phyloP scores from a whole-genome alignment of 2,329 filamentous ascomycete species.

The Drechslera avenae region DNA sequence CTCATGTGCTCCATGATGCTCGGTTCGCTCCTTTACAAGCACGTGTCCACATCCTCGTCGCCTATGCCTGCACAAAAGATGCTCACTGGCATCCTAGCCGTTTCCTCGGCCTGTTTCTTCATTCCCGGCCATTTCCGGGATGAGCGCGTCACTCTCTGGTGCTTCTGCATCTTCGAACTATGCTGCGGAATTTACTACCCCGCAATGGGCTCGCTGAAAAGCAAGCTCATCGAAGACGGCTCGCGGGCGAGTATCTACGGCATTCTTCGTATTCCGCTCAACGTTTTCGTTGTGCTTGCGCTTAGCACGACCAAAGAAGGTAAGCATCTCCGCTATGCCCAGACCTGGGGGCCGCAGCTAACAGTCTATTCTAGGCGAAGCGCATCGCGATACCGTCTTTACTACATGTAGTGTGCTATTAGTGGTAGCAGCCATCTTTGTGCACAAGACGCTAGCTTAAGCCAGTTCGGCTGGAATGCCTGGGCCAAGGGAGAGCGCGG shows the following conservation, averaged over 20 bases:
- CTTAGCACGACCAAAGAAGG: constrained; percentile 42
- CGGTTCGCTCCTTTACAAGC: constrained; percentile 61
- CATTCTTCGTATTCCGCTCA: constrained; percentile 63
- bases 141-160: constrained; percentile 59
- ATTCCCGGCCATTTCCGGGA: constrained; percentile 49
- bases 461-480: neutral
- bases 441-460: constrained; percentile 33
- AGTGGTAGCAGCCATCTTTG: constrained; percentile 33
- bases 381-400: constrained; percentile 39
- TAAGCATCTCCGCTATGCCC: constrained; percentile 9
- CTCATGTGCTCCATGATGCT: constrained; percentile 66
- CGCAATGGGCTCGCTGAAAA: constrained; percentile 61
- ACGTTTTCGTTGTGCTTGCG: constrained; percentile 48
- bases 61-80: constrained; percentile 36
- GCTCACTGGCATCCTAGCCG: constrained; percentile 30
- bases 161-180: constrained; percentile 62
- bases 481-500: neutral
- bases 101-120: constrained; percentile 40
- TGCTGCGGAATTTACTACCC: constrained; percentile 65
- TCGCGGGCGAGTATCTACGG: constrained; percentile 62
- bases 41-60: constrained; percentile 32
- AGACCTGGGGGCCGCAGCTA: constrained; percentile 7
- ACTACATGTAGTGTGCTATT: constrained; percentile 38
- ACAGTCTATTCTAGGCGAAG: constrained; percentile 27
- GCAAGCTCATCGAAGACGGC: constrained; percentile 60